Evolutionary conservation across 495 filamentous ascomycete species (phyloP), one percentile per base, ranked within the genome.

Genomic region (Aspergillus affinis): DNA sequence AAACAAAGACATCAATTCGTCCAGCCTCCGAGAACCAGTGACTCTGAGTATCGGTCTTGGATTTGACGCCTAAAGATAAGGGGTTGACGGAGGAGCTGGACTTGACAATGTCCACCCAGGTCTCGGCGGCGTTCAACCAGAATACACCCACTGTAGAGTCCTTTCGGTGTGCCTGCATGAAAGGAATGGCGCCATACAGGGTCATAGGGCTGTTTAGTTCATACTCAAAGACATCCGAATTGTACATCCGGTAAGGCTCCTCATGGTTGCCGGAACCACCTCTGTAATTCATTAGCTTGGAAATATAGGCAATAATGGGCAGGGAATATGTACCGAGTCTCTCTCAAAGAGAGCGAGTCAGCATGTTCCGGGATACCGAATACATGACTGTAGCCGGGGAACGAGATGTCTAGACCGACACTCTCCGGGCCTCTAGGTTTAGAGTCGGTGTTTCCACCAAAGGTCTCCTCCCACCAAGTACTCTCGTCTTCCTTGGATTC

Each of bases 21-120:
- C 94, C 94, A 65, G 86, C 81, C 73, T 98, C 94, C 0, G 95
- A 97, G 61, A 98, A 87, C 94, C 94, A 98, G 71, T 98, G 94
- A 17, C 93, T 98, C 52, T 92, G 84, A 1, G 92, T 97, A 63
- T 84, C 85, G 6, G 80, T 89, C 65, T 85, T 90, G 15, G 82
- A 76, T 49, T 81, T 80, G 55, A 84, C 78, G 12, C 91, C 90
- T 51, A 97, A 81, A 29, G 86, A 81, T 27, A 95, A 80, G 1
- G 91, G 90, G 64, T 96, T 98, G 59, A 78, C 81, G 29, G 85
- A 81, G 30, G 82, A 80, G 65, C 88, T 91, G n/a, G 80, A 71
- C 74, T 97, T 98, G 67, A 88, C 84, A 61, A 98, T 88, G 73
- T 98, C 94, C 54, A 98, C 77, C 94, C 94, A 98, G 4, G 93